Percentiles rank a stretch among this genome's conserved stretches.
These are phyloP conservation scores for Debaryomyces hansenii DNA, from an alignment of 805 yeast genomes.

Conservation along the genomic window DNA sequence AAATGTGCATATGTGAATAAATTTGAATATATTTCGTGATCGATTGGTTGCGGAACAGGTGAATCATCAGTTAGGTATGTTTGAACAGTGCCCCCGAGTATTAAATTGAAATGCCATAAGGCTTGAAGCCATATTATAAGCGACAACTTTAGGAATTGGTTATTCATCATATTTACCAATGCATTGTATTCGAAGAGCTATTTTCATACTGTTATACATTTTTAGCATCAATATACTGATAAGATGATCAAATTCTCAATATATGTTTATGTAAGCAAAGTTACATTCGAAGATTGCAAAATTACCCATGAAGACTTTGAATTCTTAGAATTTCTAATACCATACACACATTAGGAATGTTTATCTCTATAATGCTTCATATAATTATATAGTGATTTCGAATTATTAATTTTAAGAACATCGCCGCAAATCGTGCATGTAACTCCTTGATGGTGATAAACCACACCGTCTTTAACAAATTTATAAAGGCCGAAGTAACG, in stretches of 20 bases:
- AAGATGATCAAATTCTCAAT: too few relatives aligned
- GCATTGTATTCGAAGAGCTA: too few relatives aligned
- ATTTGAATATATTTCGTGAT: conserved; percentile 22
- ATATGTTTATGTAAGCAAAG: too few relatives aligned
- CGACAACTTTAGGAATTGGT: background rate
- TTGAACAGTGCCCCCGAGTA: background rate
- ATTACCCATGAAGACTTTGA: too few relatives aligned
- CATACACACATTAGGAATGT: background rate
- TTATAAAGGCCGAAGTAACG: background rate
- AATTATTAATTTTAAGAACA: conserved; percentile 5
- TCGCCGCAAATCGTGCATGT: conserved; percentile 18
- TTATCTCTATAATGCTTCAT: conserved; percentile 4
- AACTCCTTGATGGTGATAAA: conserved; percentile 14
- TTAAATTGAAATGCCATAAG: background rate
- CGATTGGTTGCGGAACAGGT: conserved; percentile 17
- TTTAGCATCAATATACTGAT: too few relatives aligned
- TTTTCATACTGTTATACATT: too few relatives aligned
- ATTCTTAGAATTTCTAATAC: too few relatives aligned
- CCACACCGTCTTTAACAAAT: background rate
- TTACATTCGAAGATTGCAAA: too few relatives aligned
- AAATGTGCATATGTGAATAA: conserved; percentile 41
- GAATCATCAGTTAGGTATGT: background rate
- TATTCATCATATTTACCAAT: too few relatives aligned
- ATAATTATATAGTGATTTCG: conserved; percentile 4
- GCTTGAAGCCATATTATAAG: conserved; percentile 1